These are phyloP conservation scores for Aspergillus biplanus DNA, from an alignment of 495 filamentous ascomycete species.

Conservation along the genomic window DNA sequence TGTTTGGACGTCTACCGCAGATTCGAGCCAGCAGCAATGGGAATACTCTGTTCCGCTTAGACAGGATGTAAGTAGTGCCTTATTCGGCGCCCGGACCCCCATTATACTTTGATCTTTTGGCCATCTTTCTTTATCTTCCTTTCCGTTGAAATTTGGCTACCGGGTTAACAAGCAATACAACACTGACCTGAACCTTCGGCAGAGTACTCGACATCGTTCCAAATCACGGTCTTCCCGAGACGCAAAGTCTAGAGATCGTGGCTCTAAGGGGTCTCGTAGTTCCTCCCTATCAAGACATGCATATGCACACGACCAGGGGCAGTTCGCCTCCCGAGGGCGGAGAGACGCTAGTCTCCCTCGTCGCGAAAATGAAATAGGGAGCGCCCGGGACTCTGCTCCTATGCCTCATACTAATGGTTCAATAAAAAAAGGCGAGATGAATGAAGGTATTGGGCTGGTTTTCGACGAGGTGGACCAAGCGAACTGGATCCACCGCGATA, in stretches of 20 bases:
- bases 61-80: constrained; percentile 40
- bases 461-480: constrained; percentile 41
- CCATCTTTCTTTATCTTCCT: background rate
- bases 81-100: background rate
- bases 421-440: constrained; percentile 21
- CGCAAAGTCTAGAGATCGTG: constrained; percentile 40
- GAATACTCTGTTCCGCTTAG: constrained; percentile 51
- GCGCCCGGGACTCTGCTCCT: constrained; percentile 40
- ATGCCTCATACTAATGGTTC: constrained; percentile 24
- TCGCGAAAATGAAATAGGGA: constrained; percentile 59
- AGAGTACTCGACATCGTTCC: constrained; percentile 36
- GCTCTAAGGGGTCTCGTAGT: constrained; percentile 45
- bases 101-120: background rate
- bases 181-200: constrained; percentile 16
- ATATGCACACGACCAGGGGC: constrained; percentile 33
- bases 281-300: constrained; percentile 43
- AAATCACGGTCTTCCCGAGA: constrained; percentile 45
- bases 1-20: constrained; percentile 43
- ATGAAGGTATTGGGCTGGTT: constrained; percentile 17
- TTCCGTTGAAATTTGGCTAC: background rate
- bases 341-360: constrained; percentile 54
- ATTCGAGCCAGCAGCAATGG: constrained; percentile 43
- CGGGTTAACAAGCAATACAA: background rate
- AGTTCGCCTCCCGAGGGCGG: constrained; percentile 37
- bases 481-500: constrained; percentile 95